Evolutionary conservation across 164 flowering plant genomes (phyloP), one percentile per base, ranked within the genome.

Genomic region (Aristolochia fimbriata): DNA sequence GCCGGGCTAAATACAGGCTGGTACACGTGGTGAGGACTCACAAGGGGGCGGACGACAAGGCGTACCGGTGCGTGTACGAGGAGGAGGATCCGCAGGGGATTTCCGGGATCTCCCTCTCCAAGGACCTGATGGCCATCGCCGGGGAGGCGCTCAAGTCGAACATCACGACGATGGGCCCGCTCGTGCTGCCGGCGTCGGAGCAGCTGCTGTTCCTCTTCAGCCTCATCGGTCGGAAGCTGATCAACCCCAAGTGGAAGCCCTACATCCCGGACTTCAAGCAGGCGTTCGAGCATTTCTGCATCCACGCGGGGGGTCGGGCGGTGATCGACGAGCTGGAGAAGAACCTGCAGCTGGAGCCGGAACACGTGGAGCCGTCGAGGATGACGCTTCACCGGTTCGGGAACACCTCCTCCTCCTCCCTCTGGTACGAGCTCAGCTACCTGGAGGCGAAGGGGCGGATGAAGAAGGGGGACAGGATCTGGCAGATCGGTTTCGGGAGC

Each of bases 251-350:
- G 41, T 80, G 82, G 87, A 80, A 77, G 54, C 82, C 87, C 0
- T 84, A 80, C 61, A 76, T 84, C 11, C 86, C 87, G 0, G 90
- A 80, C 54, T 84, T 82, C 78, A 82, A 82, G 61, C 81, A 70
- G 46, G 85, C 86, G 0, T 82, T 84, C 63, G 90, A 84, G 62
- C 90, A 84, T 68, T 84, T 84, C 69, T 82, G 90, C 61, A 82
- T 84, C 63, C 90, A 84, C 60, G 87, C 90, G 5, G 90, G 90
- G 0, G 90, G 90, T 0, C 63, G 86, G 0, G 86, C 85, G 0
- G 86, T 84, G 31, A 82, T 84, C 14, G 89, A 84, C 31, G 86
- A 84, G 64, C 69, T 84, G 20, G 85, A 84, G 68, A 78, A 80
- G 78, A 78, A 67, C 45, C 76, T 81, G 8, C 76, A 76, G 73